Evolutionary conservation across 495 filamentous ascomycete genomes (phyloP), one percentile per base, ranked within the genome.

Genomic region (Talaromyces borbonicus): DNA sequence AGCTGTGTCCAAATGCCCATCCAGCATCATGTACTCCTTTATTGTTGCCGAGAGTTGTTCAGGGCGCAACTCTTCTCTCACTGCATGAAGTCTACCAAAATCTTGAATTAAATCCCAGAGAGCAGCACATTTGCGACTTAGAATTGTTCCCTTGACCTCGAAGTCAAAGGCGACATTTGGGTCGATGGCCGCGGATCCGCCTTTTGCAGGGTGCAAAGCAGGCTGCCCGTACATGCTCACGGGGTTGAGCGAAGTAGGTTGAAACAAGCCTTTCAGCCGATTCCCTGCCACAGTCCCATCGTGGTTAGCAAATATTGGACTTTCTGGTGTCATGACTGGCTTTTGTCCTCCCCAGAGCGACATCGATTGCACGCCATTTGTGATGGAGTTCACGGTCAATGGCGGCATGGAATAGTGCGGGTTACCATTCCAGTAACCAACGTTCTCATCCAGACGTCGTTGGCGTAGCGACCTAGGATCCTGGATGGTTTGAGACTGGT

Each of bases 401-500:
- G 19, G 35, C 6, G 12, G 35, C 14, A 20, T 15, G 35, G 22
- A 9, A 3, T n/a, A n/a, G n/a, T n/a, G n/a, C n/a, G n/a, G n/a
- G n/a, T n/a, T n/a, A n/a, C n/a, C n/a, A n/a, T n/a, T n/a, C n/a
- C n/a, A n/a, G n/a, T n/a, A n/a, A n/a, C n/a, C n/a, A n/a, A n/a
- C n/a, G n/a, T n/a, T 38, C 35, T 38, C 20, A 6, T 41, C 26
- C 15, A 31, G 25, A 25, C 30, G 25, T 30, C 41, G 43, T 31
- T 20, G 16, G 1, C 29, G 14, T 19, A 46, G 3, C 3, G 30
- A 31, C 12, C 44, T 46, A 9, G 49, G 52, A 45, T 57, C 51
- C 3, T 57, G 52, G 5, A 63, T 60, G 3, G 53, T 51, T 38
- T 51, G 53, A 33, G 57, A 60, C 30, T 63, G 60, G 19, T 51